Conservation (phyloP, 495 filamentous ascomycete species). For the Cairneyella variabilis region DNA sequence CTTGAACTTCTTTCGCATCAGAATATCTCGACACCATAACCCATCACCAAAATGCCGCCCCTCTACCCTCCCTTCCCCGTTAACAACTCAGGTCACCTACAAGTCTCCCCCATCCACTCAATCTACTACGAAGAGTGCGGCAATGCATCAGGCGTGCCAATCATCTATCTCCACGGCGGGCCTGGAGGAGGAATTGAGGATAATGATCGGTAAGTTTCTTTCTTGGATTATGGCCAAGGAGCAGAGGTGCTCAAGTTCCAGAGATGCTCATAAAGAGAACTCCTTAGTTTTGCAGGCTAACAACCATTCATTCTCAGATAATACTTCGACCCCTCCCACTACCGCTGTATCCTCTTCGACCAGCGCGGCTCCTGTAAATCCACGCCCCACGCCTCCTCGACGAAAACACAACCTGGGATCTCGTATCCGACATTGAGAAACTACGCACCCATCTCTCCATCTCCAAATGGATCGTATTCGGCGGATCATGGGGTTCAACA, state of each 20-base stretch:
- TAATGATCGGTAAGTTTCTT: constrained; percentile 23
- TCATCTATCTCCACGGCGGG: constrained; percentile 43
- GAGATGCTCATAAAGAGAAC: too few relatives aligned
- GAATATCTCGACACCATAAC: too few relatives aligned
- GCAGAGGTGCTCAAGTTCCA: too few relatives aligned
- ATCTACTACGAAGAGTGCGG: constrained; percentile 45
- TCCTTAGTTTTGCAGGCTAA: background rate
- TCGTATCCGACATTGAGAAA: constrained; percentile 41
- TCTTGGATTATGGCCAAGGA: too few relatives aligned
- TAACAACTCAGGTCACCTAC: constrained; percentile 27
- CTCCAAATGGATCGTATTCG: constrained; percentile 45
- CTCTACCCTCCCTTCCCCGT: constrained; percentile 17
- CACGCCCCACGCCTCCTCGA: constrained; percentile 33
- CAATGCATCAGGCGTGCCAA: constrained; percentile 30
- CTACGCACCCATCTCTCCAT: constrained; percentile 37
- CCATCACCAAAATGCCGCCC: constrained; percentile 23
- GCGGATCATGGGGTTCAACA: constrained; percentile 45
- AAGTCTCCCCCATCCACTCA: constrained; percentile 35
- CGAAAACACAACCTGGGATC: constrained; percentile 40
- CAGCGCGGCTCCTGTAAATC: constrained; percentile 45
- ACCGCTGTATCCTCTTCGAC: constrained; percentile 42
- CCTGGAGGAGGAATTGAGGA: constrained; percentile 37
- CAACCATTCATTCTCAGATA: background rate
- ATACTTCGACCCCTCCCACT: constrained; percentile 43
- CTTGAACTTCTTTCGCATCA: too few relatives aligned